Evolutionary conservation across 2,329 filamentous ascomycete genomes (phyloP).

Genomic region (Westerdykella sp.): DNA sequence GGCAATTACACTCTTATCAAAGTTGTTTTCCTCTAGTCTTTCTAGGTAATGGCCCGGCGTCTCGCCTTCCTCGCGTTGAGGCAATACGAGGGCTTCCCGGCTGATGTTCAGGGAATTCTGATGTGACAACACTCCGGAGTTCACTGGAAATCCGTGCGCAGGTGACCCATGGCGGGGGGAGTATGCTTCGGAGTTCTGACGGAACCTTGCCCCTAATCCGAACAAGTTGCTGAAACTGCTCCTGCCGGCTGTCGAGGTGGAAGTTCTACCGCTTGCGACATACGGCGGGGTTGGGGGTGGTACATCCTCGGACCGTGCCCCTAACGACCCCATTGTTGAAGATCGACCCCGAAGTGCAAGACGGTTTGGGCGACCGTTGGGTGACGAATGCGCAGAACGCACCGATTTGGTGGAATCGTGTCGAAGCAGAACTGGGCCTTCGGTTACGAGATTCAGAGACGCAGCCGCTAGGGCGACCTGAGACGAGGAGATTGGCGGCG

Average conservation of each 20-base stretch:
- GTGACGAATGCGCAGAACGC: conserved; percentile 57
- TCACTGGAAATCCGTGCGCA: conserved; percentile 54
- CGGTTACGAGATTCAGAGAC: conserved; percentile 42
- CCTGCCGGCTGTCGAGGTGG: conserved; percentile 75
- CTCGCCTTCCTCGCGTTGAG: conserved; percentile 78
- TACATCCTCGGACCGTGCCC: conserved; percentile 65
- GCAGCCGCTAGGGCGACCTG: conserved; percentile 48
- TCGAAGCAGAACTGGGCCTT: conserved; percentile 46
- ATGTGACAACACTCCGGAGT: conserved; percentile 69
- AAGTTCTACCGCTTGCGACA: conserved; percentile 55
- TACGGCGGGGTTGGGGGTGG: conserved; percentile 53
- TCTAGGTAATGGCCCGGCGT: conserved; percentile 84
- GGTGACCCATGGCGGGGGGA: conserved; percentile 56
- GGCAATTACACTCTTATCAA: conserved; percentile 77
- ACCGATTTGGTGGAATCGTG: conserved; percentile 59
- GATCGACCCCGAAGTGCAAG: conserved; percentile 67
- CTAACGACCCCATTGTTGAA: conserved; percentile 80
- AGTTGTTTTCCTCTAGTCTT: conserved; percentile 69
- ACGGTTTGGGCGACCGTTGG: conserved; percentile 51
- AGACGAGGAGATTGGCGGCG: conserved; percentile 45
- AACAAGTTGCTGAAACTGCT: conserved; percentile 92
- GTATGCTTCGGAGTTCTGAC: conserved; percentile 72
- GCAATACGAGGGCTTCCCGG: conserved; percentile 63
- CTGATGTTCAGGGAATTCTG: conserved; percentile 75
- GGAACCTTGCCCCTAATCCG: conserved; percentile 64